Percentiles rank a stretch among this genome's conserved stretches.
These are phyloP conservation scores for Ophiorrhiza pumila DNA, from an alignment of 257 asterid species.

Conservation along the genomic window DNA sequence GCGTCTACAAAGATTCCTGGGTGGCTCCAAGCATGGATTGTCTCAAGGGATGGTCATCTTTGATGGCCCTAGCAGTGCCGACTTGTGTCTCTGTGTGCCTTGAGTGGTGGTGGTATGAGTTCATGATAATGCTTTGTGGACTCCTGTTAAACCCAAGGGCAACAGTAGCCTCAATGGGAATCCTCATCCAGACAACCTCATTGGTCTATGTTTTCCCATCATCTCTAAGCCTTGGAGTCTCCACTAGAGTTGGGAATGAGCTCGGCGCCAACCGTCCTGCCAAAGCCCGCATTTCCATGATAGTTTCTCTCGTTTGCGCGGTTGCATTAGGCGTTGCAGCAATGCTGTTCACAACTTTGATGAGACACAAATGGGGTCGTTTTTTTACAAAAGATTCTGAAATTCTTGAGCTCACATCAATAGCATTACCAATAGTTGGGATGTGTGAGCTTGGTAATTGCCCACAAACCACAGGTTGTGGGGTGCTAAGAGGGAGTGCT, in stretches of 20 bases:
- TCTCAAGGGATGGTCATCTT: constrained; percentile 64
- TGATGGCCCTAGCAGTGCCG: constrained; percentile 62
- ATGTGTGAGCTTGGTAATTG: constrained; percentile 91
- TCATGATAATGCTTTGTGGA: constrained; percentile 86
- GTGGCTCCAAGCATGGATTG: constrained; percentile 64
- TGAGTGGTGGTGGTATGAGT: constrained; percentile 99
- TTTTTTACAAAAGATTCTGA: constrained; percentile 64
- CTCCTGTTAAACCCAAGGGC: constrained; percentile 63
- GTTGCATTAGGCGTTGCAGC: constrained; percentile 58
- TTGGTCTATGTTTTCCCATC: constrained; percentile 88
- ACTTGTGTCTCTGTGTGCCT: constrained; percentile 82
- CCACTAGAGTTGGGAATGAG: constrained; percentile 74
- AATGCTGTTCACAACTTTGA: constrained; percentile 55
- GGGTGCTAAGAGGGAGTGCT: constrained; percentile 85
- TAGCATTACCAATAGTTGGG: constrained; percentile 84
- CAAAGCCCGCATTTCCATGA: constrained; percentile 55
- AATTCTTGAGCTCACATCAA: constrained; percentile 61
- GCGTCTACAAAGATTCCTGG: constrained; percentile 68
- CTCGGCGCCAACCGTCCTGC: constrained; percentile 72
- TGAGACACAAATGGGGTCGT: constrained; percentile 72
- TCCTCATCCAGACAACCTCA: constrained; percentile 79
- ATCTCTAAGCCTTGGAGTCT: constrained; percentile 72
- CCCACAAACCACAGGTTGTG: constrained; percentile 96
- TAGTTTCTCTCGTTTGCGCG: constrained; percentile 50
- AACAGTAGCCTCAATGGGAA: constrained; percentile 87